Evolutionary conservation across 1,284 basidiomycete species (phyloP).

Genomic region (Testicularia cyperi): DNA sequence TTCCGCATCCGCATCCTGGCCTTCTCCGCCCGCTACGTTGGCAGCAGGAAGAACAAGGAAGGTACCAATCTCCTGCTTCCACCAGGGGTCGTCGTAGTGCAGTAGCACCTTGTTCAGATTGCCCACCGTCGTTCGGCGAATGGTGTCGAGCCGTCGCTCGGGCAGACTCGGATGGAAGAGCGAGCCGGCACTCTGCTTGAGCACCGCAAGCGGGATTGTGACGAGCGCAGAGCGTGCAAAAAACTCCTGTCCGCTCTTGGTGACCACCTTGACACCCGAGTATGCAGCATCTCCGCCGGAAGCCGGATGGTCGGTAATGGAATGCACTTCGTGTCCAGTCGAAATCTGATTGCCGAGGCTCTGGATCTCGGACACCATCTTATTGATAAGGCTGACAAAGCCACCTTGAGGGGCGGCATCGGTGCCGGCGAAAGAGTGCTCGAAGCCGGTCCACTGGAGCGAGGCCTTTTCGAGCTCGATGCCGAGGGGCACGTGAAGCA

Average conservation of each 20-base stretch:
- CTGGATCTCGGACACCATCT: constrained; percentile 59
- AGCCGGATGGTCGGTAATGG: constrained; percentile 12
- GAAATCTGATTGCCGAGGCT: constrained; percentile 59
- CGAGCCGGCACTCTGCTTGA: constrained; percentile 43
- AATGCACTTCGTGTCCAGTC: constrained; percentile 52
- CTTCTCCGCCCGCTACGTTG: constrained; percentile 19
- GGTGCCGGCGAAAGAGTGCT: constrained; percentile 62
- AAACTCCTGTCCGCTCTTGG: constrained; percentile 35
- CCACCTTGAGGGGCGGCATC: constrained; percentile 64
- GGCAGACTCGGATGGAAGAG: constrained; percentile 59
- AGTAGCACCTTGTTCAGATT: constrained; percentile 60
- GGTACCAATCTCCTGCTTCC: constrained; percentile 60
- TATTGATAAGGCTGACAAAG: constrained; percentile 60
- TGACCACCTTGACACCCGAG: constrained; percentile 19
- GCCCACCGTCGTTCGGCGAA: constrained; percentile 50
- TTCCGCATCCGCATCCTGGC: constrained; percentile 16
- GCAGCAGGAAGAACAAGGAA: constrained; percentile 61
- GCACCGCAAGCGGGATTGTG: constrained; percentile 61
- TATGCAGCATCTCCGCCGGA: constrained; percentile 4
- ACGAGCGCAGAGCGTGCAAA: constrained; percentile 49
- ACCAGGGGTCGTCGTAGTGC: constrained; percentile 63
- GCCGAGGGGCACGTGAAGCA: constrained; percentile 63
- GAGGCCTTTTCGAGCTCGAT: constrained; percentile 60
- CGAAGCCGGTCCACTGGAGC: constrained; percentile 58
- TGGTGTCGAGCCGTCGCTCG: constrained; percentile 52